A percentile compares a stretch with the other conserved stretches of the same genome.
Conservation (phyloP, 306 rosid species). For the Amphicarpaea edgeworthii region DNA sequence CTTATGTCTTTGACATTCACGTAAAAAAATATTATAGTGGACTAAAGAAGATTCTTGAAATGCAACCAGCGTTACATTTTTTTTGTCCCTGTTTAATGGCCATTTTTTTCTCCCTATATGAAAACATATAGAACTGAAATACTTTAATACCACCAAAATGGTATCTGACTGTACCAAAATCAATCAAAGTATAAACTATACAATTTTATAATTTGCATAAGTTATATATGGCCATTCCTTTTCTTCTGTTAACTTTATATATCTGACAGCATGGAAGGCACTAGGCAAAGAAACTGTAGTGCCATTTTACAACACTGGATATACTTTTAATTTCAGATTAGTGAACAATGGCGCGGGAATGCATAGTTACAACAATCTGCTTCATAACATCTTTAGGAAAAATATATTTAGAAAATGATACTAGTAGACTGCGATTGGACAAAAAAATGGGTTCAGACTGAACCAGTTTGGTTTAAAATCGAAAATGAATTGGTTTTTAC, state of each 20-base stretch:
- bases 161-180: constrained; percentile 34
- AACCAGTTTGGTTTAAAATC: no score
- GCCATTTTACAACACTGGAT: neutral
- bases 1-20: neutral
- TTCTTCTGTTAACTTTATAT: neutral
- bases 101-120: no score
- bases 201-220: neutral
- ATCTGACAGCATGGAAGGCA: neutral
- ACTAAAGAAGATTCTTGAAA: neutral
- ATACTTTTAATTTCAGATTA: no score
- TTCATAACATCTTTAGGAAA: no score
- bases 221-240: neutral
- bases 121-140: neutral
- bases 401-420: no score
- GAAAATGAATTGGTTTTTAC: no score
- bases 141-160: constrained; percentile 23
- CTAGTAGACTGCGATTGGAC: no score
- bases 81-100: neutral
- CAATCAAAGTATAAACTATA: constrained; percentile 1
- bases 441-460: no score
- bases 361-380: no score
- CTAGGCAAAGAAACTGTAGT: neutral
- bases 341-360: no score
- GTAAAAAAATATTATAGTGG: neutral
- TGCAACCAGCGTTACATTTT: neutral